A percentile compares a stretch with the other conserved stretches of the same genome.
phyloP scores from a whole-genome alignment of 306 rosid genomes.

The Urtica urens region DNA sequence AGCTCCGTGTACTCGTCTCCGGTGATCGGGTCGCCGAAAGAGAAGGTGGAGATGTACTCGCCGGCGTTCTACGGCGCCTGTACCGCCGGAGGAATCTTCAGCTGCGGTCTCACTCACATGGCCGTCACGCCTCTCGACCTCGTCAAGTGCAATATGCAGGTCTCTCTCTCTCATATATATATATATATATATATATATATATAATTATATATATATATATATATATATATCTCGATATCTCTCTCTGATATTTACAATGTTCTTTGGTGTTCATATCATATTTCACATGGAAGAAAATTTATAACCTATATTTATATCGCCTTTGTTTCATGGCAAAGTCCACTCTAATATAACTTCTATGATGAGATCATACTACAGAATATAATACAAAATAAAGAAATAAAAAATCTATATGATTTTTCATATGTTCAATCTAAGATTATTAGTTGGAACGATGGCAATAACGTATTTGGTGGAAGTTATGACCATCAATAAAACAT shows the following conservation, averaged over 20 bases:
- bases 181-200: neutral
- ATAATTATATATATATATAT: no score
- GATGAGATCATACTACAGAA: neutral
- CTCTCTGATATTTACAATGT: neutral
- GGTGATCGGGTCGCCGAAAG: constrained; percentile 42
- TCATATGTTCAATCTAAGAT: no score
- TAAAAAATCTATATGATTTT: neutral
- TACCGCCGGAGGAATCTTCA: constrained; percentile 40
- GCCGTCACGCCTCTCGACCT: constrained; percentile 70
- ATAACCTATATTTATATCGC: no score
- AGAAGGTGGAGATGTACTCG: constrained; percentile 43
- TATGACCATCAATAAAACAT: no score
- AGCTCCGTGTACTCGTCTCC: constrained; percentile 36
- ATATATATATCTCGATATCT: neutral
- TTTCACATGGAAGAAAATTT: no score
- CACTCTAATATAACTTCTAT: neutral
- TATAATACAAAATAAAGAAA: neutral
- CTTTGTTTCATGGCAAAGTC: no score
- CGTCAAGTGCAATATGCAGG: constrained; percentile 93
- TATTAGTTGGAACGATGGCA: no score
- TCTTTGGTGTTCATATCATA: no score
- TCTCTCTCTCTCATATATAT: neutral
- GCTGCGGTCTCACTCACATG: constrained; percentile 59
- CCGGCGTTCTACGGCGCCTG: constrained; percentile 49
- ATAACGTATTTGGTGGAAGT: no score